These are phyloP conservation scores for Metarhizium sp. DNA, from an alignment of 2,329 filamentous ascomycete genomes.

Conservation along the genomic window DNA sequence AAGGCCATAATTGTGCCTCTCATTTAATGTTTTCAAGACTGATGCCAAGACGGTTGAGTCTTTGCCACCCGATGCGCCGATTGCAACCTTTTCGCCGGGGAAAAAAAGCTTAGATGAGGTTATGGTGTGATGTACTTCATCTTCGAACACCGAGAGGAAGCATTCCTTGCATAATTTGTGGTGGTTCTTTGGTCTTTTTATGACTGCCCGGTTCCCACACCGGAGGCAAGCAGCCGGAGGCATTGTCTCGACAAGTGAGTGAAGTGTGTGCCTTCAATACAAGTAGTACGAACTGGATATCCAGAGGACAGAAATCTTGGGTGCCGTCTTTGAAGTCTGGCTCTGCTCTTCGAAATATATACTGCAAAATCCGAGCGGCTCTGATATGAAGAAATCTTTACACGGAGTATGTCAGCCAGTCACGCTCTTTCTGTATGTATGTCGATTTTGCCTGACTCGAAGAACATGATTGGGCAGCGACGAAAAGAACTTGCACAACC, in stretches of 20 bases:
- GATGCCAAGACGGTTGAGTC: slow-evolving; percentile 94
- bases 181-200: slow-evolving; percentile 90
- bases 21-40: slow-evolving; percentile 88
- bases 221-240: slow-evolving; percentile 65
- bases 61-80: slow-evolving; percentile 94
- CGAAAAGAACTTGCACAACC: neutral
- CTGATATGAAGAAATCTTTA: neutral
- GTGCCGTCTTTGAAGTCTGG: neutral
- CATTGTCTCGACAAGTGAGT: slow-evolving; percentile 41
- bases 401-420: neutral
- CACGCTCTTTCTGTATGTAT: neutral
- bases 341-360: neutral
- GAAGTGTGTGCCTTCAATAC: neutral
- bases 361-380: neutral
- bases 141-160: slow-evolving; percentile 81
- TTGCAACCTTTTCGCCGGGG: slow-evolving; percentile 78
- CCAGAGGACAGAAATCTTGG: neutral
- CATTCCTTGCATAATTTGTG: slow-evolving; percentile 86
- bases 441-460: neutral
- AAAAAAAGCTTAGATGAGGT: slow-evolving; percentile 70
- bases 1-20: slow-evolving; percentile 77
- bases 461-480: neutral
- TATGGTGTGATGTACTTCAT: slow-evolving; percentile 91
- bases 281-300: neutral
- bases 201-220: slow-evolving; percentile 73